Evolutionary conservation across 1,139 yeast genomes (phyloP), one percentile per base, ranked within the genome.

Genomic region (Diutina pseudorugosa): DNA sequence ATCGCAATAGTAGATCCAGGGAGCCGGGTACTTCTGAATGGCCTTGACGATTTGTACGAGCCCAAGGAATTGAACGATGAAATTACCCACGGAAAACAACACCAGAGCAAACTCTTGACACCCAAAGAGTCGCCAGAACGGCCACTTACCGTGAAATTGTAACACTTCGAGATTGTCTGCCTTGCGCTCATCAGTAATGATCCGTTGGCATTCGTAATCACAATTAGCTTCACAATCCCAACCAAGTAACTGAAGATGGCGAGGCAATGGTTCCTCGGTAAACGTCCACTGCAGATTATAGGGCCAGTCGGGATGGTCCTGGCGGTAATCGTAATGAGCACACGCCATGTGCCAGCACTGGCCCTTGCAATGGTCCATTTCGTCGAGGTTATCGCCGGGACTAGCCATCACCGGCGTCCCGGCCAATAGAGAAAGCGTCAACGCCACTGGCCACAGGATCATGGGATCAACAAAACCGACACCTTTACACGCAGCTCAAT

Each of bases 61-160:
- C 2, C 95, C 96, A 50, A 69, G 54, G 56, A 74, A 79, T 64
- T 91, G 95, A 2, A 95, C 95, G 18, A 80, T 59, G 54, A 88
- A 80, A 63, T 93, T 93, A 8, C 88, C 83, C 9, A 91, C 58
- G 12, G 96, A 86, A 65, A 93, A 93, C 1, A 89, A 33, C 2
- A 85, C 81, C n/a, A 95, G 84, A 16, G 83, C 85, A 0, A 90
- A 70, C 63, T 93, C 98, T 64, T 93, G 98, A 33, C 86, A 72
- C 0, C 95, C 95, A 19, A 74, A 67, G 1, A 85, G 62, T 53
- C 98, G 74, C 47, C 71, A 59, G 61, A 93, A 93, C 2, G 98
- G 98, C 98, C 98, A 93, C 67, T 93, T 93, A 0, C 98, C 98
- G 65, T 93, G 98, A 67, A 89, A 93, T 63, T 93, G 98, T 51